Evolutionary conservation across 2,329 filamentous ascomycete genomes (phyloP), one percentile per base, ranked within the genome.

Genomic region (Bipolaris sorokiniana): DNA sequence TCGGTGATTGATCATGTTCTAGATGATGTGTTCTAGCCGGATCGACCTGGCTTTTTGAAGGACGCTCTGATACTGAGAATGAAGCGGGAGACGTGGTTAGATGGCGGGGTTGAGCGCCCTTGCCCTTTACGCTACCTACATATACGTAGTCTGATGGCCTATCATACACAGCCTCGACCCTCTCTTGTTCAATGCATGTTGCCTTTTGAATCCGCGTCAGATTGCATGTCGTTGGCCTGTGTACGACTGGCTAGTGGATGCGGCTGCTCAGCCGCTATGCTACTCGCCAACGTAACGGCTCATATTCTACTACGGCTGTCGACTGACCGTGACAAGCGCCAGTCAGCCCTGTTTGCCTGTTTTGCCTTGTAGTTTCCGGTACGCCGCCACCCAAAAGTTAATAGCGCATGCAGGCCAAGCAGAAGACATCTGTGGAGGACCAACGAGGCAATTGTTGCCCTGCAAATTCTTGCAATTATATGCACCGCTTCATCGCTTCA

Each of bases 281-380:
- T 45, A 37, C 16, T n/a, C 28, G 10, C 11, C 28, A 5, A 7
- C 15, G 18, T 15, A n/a, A 37, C 31, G 23, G 20, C 33, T 16
- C 23, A 15, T 33, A 18, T 48, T n/a, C 13, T 9, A 20, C 11
- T 15, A 9, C 26, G 22, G 45, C 45, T 37, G 20, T 20, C 45
- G 11, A 18, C 20, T 23, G 23, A 13, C 33, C 18, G 5, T 37
- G 13, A 49, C 33, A 31, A 31, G 26, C 58, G 38, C 38, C 20
- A 45, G 54, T 60, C 51, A 65, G 58, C 53, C 55, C 50, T 31
- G 18, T 54, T 65, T 66, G 65, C 64, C 65, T 68, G 42, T 22
- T 67, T 62, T 66, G 62, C 62, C 64, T 66, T 18, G 3, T 11
- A 15, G 15, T 9, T 11, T 37, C 31, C 6, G 38, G 55, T 56